These are phyloP conservation scores for Penicillium sp. DNA, from an alignment of 2,329 filamentous ascomycete species.

Conservation along the genomic window DNA sequence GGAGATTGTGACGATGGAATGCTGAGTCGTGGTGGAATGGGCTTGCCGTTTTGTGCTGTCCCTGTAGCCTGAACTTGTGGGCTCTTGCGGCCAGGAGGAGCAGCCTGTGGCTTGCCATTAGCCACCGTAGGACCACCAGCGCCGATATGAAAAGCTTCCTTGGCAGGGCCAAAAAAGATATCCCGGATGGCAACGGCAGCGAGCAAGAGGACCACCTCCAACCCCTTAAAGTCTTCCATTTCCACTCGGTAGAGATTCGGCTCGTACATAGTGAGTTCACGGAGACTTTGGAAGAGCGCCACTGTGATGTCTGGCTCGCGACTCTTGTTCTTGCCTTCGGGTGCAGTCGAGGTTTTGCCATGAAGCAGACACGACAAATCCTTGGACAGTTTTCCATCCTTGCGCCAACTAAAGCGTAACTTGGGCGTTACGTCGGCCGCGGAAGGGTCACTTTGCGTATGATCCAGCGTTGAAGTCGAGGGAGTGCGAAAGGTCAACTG, in stretches of 20 bases:
- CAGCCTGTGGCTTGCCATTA: constrained; percentile 5
- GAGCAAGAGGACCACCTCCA: constrained; percentile 72
- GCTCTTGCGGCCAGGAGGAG: constrained; percentile 28
- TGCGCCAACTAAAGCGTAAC: constrained; percentile 80
- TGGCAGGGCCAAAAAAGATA: constrained; percentile 57
- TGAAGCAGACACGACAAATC: constrained; percentile 85
- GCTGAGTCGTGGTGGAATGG: constrained; percentile 5
- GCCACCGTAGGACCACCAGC: constrained; percentile 5
- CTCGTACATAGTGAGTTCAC: constrained; percentile 84
- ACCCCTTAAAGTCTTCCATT: constrained; percentile 85
- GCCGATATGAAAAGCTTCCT: constrained; percentile 70
- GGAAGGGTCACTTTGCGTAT: constrained; percentile 58
- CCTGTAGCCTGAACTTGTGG: constrained; percentile 21
- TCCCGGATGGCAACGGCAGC: constrained; percentile 57
- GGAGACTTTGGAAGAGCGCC: constrained; percentile 72
- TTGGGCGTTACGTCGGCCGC: constrained; percentile 58
- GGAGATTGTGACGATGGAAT: constrained; percentile 13
- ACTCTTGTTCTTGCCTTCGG: constrained; percentile 63
- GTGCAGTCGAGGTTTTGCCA: constrained; percentile 61
- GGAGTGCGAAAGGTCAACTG: constrained; percentile 76
- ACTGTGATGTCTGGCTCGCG: constrained; percentile 94
- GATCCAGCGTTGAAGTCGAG: constrained; percentile 70
- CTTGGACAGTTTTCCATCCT: constrained; percentile 76
- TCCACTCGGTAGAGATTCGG: constrained; percentile 86
- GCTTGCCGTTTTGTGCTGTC: constrained; percentile 12